Evolutionary conservation across 495 filamentous ascomycete species (phyloP).

Genomic region (Saxophila tyrrhenica): DNA sequence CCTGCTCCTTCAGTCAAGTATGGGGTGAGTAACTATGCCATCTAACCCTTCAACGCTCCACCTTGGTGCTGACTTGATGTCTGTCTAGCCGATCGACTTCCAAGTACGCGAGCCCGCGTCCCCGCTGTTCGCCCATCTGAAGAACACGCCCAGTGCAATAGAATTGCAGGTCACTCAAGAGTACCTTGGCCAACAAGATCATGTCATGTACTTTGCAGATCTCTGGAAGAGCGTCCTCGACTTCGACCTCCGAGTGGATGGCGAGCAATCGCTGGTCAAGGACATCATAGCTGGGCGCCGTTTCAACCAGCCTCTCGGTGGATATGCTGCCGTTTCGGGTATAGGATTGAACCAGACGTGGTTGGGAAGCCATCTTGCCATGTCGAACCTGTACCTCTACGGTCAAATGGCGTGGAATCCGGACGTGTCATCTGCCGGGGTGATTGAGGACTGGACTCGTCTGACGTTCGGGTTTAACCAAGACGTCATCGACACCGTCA

Average conservation of each 20-base stretch:
- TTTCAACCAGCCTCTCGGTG: conserved; percentile 46
- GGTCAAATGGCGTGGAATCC: too few relatives aligned
- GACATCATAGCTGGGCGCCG: conserved; percentile 49
- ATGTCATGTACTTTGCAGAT: conserved; percentile 53
- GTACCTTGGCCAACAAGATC: conserved; percentile 59
- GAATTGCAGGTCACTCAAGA: conserved; percentile 58
- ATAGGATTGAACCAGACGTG: conserved; percentile 47
- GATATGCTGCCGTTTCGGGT: conserved; percentile 56
- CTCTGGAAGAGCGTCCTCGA: conserved; percentile 56
- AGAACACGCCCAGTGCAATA: conserved; percentile 46
- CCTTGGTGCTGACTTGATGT: too few relatives aligned
- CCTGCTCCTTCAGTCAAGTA: too few relatives aligned
- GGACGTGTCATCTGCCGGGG: too few relatives aligned
- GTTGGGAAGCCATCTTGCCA: too few relatives aligned
- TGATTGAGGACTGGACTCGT: too few relatives aligned
- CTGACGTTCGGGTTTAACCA: too few relatives aligned
- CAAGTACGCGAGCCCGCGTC: conserved; percentile 58
- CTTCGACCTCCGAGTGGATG: conserved; percentile 52
- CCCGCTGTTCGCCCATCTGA: conserved; percentile 53
- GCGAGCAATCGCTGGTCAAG: conserved; percentile 38
- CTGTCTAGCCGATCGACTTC: too few relatives aligned
- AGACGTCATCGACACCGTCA: too few relatives aligned
- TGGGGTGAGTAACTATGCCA: too few relatives aligned
- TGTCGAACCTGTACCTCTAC: too few relatives aligned
- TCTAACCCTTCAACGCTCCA: too few relatives aligned